These are phyloP conservation scores for Apiospora sp. DNA, from an alignment of 2,329 filamentous ascomycete genomes.

Conservation along the genomic window DNA sequence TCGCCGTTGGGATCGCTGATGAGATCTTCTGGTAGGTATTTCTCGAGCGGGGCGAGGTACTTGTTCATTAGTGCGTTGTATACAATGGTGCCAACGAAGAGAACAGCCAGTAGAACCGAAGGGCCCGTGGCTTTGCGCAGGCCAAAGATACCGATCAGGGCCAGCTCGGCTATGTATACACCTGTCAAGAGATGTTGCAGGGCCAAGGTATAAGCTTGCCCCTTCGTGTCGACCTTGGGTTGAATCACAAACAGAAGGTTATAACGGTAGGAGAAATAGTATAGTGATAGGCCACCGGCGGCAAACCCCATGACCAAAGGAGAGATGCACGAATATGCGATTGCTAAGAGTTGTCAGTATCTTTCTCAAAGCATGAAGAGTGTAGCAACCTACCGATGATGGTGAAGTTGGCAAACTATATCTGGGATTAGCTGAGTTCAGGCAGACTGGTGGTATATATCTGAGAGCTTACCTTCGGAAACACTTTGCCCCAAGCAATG, in stretches of 20 bases:
- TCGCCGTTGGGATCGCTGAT: conserved; percentile 22
- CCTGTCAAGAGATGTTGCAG: conserved; percentile 77
- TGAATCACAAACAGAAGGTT: conserved; percentile 78
- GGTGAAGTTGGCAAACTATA: conserved; percentile 43
- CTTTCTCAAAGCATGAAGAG: conserved; percentile 24
- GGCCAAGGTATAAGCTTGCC: conserved; percentile 73
- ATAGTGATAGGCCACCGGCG: conserved; percentile 70
- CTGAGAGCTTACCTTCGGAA: conserved; percentile 54
- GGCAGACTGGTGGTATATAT: conserved; percentile 54
- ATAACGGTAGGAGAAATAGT: conserved; percentile 80
- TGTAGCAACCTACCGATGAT: conserved; percentile 34
- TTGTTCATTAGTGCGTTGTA: conserved; percentile 60
- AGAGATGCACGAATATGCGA: conserved; percentile 79
- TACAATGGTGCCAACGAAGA: conserved; percentile 66
- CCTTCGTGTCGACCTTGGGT: conserved; percentile 75
- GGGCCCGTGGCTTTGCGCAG: conserved; percentile 66
- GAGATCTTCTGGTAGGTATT: conserved; percentile 38
- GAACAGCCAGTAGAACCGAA: conserved; percentile 66
- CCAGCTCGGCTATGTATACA: conserved; percentile 73
- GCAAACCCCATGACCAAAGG: conserved; percentile 77
- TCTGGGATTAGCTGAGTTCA: conserved; percentile 41
- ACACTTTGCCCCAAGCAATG: conserved; percentile 74
- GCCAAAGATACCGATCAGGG: conserved; percentile 74
- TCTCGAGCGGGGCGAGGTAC: conserved; percentile 41
- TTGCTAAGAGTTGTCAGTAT: conserved; percentile 40